Percentiles rank a stretch among this genome's conserved stretches.
These are phyloP conservation scores for Echria macrotheca DNA, from an alignment of 495 filamentous ascomycete genomes.

Conservation along the genomic window DNA sequence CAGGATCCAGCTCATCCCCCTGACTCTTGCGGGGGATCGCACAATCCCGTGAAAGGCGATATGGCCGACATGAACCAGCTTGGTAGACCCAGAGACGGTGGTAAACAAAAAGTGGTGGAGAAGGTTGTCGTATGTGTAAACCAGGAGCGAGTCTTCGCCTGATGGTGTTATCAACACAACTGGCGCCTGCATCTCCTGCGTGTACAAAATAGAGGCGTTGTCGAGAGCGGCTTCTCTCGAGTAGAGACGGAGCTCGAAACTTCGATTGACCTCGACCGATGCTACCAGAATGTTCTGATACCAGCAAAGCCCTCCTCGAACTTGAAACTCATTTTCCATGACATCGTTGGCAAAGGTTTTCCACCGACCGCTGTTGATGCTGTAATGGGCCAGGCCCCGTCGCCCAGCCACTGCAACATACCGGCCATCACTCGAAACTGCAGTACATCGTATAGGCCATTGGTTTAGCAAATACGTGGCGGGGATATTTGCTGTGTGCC, in stretches of 20 bases:
- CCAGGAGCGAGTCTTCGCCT: slow-evolving; percentile 88
- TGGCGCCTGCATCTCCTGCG: slow-evolving; percentile 72
- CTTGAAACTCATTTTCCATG: slow-evolving; percentile 82
- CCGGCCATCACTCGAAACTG: slow-evolving; percentile 83
- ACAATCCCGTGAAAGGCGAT: slow-evolving; percentile 97
- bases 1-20: slow-evolving; percentile 91
- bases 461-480: slow-evolving; percentile 78
- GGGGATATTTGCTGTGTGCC: slow-evolving; percentile 88
- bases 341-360: slow-evolving; percentile 80
- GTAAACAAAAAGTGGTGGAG: slow-evolving; percentile 92
- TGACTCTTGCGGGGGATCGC: slow-evolving; percentile 81
- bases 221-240: slow-evolving; percentile 82
- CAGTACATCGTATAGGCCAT: slow-evolving; percentile 82
- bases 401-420: slow-evolving; percentile 94
- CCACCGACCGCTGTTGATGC: slow-evolving; percentile 90
- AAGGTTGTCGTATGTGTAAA: slow-evolving; percentile 95
- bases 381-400: slow-evolving; percentile 91
- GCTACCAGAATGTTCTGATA: slow-evolving; percentile 92
- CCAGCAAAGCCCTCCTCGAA: slow-evolving; percentile 98
- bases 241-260: slow-evolving; percentile 85
- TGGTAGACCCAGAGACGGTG: slow-evolving; percentile 58
- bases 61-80: slow-evolving; percentile 85
- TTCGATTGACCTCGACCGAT: slow-evolving; percentile 78
- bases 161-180: slow-evolving; percentile 81
- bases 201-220: slow-evolving; percentile 62